These are phyloP conservation scores for Xylaria nigripes DNA, from an alignment of 495 filamentous ascomycete species.

Conservation along the genomic window DNA sequence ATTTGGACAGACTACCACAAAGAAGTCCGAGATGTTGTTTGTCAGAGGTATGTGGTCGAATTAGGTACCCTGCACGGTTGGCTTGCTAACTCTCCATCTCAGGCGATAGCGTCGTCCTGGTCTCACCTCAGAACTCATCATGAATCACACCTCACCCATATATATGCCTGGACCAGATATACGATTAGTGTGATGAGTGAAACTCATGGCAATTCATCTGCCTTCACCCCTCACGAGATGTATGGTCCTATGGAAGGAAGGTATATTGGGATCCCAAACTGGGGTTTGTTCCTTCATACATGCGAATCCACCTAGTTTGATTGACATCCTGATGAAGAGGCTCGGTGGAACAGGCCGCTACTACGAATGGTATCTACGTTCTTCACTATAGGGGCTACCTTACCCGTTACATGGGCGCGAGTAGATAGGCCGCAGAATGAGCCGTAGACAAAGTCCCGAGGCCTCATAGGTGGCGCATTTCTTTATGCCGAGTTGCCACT, in stretches of 20 bases:
- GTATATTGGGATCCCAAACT: not conserved
- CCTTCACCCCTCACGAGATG: not conserved
- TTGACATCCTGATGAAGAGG: not conserved
- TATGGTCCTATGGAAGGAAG: not conserved
- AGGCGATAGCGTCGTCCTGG: conserved; percentile 96
- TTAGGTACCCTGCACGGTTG: not conserved
- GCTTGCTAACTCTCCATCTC: conserved; percentile 25
- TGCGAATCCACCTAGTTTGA: not conserved
- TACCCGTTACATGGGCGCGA: not conserved
- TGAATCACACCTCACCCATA: conserved; percentile 9
- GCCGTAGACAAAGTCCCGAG: not conserved
- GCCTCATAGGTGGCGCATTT: not conserved
- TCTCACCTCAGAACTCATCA: conserved; percentile 60
- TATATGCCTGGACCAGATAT: not conserved
- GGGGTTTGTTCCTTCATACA: not conserved
- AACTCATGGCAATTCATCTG: not conserved
- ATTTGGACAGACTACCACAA: conserved; percentile 69
- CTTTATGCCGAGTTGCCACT: too few species aligned
- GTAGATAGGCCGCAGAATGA: not conserved
- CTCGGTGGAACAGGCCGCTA: not conserved
- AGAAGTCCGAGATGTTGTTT: conserved; percentile 99
- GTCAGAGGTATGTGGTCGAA: conserved; percentile 64
- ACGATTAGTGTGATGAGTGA: not conserved
- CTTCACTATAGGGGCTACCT: not conserved
- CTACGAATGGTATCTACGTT: not conserved